These are phyloP conservation scores for Oryza officinalis DNA, from an alignment of 176 grass and related monocot genomes.

Conservation along the genomic window DNA sequence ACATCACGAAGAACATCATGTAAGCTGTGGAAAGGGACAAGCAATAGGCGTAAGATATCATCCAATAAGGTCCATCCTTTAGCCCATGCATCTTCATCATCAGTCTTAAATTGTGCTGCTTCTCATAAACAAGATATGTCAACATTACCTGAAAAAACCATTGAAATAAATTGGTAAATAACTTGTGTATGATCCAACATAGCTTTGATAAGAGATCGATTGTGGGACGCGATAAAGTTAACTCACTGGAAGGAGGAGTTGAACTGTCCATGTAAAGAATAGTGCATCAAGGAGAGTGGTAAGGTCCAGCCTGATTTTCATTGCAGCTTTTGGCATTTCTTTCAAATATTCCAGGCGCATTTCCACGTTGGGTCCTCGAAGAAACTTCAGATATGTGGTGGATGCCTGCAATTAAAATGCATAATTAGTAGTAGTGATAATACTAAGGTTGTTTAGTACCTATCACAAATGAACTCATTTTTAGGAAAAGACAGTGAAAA, in stretches of 20 bases:
- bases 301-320: slow-evolving; percentile 36
- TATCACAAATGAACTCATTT: neutral
- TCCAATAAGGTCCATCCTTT: slow-evolving; percentile 55
- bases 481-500: neutral
- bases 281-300: slow-evolving; percentile 50
- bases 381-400: slow-evolving; percentile 47
- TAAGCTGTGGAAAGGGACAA: slow-evolving; percentile 53
- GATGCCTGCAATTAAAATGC: slow-evolving; percentile 41
- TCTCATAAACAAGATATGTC: slow-evolving; percentile 58
- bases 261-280: slow-evolving; percentile 57
- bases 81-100: slow-evolving; percentile 89
- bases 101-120: slow-evolving; percentile 62
- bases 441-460: neutral
- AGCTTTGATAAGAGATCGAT: neutral
- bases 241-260: slow-evolving; percentile 72
- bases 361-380: neutral
- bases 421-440: slow-evolving; percentile 9
- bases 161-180: neutral
- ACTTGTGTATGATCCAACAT: neutral
- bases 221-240: neutral
- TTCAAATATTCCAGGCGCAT: slow-evolving; percentile 56
- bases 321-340: slow-evolving; percentile 67
- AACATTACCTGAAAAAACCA: slow-evolving; percentile 40
- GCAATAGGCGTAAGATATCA: slow-evolving; percentile 63
- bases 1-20: slow-evolving; percentile 52